Evolutionary conservation across 2,329 filamentous ascomycete genomes (phyloP), one percentile per base, ranked within the genome.

Genomic region (Malbranchea cinnamomea): DNA sequence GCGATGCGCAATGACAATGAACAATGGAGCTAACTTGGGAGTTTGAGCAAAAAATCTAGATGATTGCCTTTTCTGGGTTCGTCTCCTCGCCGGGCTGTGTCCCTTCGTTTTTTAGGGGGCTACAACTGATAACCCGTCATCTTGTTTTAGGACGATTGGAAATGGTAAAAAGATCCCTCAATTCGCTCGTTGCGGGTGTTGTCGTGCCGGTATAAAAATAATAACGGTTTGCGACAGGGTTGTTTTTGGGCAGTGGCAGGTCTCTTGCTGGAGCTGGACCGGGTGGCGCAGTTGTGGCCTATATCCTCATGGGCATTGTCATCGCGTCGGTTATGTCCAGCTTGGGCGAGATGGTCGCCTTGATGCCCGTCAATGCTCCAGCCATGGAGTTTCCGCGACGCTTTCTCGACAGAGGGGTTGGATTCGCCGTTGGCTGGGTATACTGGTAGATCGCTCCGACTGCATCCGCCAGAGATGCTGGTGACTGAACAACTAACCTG

Each of bases 361-460:
- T 57, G 28, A 52, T 57, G 26, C 53, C 55, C 20, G 53, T 58
- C 8, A 54, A 54, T 21, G 53, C 54, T 10, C 48, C 54, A 2
- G 53, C 54, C 18, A 54, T 55, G 30, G 53, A 56, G 34, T 58
- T 59, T 33, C 48, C 50, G 16, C 41, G 49, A 15, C 45, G 54
- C 20, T 59, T 56, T 40, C 38, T 59, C 18, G 54, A 59, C 38
- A 50, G 57, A 42, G 54, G 54, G 16, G 48, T 62, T 12, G 59
- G 58, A 19, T 61, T 57, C 42, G 56, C 58, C 2, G 53, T 52
- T 10, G 59, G 56, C 2, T 63, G 59, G 60, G 59, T 61, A 40
- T 46, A 53, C 15, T 62, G 57, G 57, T 57, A 38, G 31, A 43
- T 19, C 4, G 12, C 16, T 22, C n/a, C 7, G 21, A 48, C 56